Conservation (phyloP, 768 basidiomycete genomes). For the Suillus americanus region DNA sequence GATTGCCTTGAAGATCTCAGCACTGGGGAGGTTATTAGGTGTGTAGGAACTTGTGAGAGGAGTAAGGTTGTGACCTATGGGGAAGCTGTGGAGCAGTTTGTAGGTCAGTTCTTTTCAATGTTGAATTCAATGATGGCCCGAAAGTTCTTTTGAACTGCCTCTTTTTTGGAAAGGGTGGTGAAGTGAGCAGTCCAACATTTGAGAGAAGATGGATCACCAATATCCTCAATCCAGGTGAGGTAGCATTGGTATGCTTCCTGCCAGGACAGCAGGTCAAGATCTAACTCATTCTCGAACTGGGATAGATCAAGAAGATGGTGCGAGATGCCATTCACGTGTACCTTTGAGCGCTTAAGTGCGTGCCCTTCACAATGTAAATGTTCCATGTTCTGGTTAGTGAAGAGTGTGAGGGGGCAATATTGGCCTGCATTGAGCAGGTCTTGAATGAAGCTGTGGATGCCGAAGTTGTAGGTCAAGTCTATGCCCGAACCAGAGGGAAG, state of each 20-base stretch:
- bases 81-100: too few relatives aligned
- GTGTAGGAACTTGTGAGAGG: background rate
- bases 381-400: background rate
- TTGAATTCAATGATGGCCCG: background rate
- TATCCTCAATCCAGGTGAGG: background rate
- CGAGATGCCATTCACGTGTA: background rate
- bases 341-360: background rate
- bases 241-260: background rate
- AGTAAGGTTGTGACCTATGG: background rate
- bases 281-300: background rate
- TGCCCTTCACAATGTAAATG: background rate
- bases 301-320: background rate
- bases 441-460: too few relatives aligned
- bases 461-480: background rate
- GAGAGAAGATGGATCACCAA: accelerated
- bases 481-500: background rate
- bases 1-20: too few relatives aligned
- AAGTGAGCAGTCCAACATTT: background rate
- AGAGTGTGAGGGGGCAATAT: background rate
- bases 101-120: background rate
- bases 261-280: background rate
- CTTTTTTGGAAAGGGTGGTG: background rate
- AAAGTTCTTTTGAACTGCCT: background rate
- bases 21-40: accelerated
- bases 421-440: background rate